These are phyloP conservation scores for Amesomyces nigricolor DNA, from an alignment of 2,329 filamentous ascomycete genomes.

Conservation along the genomic window DNA sequence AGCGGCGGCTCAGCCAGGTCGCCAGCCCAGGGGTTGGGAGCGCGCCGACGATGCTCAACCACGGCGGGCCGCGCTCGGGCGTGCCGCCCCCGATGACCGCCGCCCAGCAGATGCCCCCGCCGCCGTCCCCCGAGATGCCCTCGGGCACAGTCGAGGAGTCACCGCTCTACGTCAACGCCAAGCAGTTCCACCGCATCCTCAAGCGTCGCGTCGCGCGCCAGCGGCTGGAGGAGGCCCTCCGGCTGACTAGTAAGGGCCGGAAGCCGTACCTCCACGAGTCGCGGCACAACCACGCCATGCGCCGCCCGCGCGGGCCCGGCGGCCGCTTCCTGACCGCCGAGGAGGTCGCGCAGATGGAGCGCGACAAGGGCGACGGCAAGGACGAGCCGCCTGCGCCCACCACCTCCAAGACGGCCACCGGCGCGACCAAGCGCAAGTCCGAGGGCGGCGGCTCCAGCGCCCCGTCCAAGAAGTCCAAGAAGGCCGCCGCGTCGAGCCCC, in stretches of 20 bases:
- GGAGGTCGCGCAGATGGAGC: slow-evolving; percentile 86
- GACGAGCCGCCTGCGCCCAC: slow-evolving; percentile 22
- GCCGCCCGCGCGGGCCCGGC: slow-evolving; percentile 84
- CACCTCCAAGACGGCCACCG: slow-evolving; percentile 29
- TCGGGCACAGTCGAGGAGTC: slow-evolving; percentile 75
- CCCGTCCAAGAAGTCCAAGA: slow-evolving; percentile 50
- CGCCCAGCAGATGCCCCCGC: slow-evolving; percentile 60
- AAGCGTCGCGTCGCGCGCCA: slow-evolving; percentile 91
- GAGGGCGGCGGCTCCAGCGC: slow-evolving; percentile 40
- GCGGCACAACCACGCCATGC: slow-evolving; percentile 96
- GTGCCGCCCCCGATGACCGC: slow-evolving; percentile 57
- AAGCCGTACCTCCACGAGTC: slow-evolving; percentile 98
- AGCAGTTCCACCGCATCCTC: slow-evolving; percentile 95
- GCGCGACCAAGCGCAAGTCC: slow-evolving; percentile 57
- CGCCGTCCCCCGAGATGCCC: slow-evolving; percentile 75
- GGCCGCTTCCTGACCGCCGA: slow-evolving; percentile 95
- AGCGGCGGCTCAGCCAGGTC: slow-evolving; percentile 69
- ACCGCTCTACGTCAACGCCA: slow-evolving; percentile 94
- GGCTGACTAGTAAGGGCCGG: slow-evolving; percentile 87
- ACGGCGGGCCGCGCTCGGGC: slow-evolving; percentile 46
- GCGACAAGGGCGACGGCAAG: slow-evolving; percentile 41
- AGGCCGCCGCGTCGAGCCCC: slow-evolving; percentile 34
- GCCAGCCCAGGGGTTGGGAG: slow-evolving; percentile 69
- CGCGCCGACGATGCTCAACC: slow-evolving; percentile 71
- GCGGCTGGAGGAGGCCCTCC: slow-evolving; percentile 84